Evolutionary conservation across 768 basidiomycete species (phyloP), one percentile per base, ranked within the genome.

Genomic region (Hygrophorus pudorinus): DNA sequence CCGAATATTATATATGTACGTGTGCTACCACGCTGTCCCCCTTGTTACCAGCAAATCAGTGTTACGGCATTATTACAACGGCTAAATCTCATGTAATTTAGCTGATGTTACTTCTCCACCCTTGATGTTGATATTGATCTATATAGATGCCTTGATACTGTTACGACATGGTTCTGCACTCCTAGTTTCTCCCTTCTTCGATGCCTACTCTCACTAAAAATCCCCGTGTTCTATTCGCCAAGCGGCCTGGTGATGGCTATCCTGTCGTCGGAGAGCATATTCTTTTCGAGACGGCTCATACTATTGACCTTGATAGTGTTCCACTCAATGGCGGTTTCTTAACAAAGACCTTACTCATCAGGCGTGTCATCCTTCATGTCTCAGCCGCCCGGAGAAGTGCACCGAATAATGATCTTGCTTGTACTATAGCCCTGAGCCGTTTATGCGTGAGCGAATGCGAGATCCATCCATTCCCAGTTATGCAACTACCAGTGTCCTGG

Each of bases 381-480:
- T 27, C n/a, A 12, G 11, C 20, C 16, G 31, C 13, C 37, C 32
- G 3, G 7, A 24, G 7, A 24, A 7, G 7, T 24, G 7, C 24
- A 24, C 24, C 24, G 24, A 24, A 24, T 24, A 24, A 24, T 24
- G 24, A 3, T 24, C 7, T 24, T 24, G 24, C 24, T 7, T 24
- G n/a, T 32, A 11, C 10, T 17, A 32, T 30, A 56, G 56, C 37
- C 55, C 55, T 9, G 57, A 58, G 38, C 55, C 57, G 1, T 48
- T 46, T 31, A 50, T 55, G 35, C 53, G 61, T 9, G 55, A 54
- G 33, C 48, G 53, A 36, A 66, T 69, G 68, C 48, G 60, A 20
- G 56, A 54, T 36, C 47, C 43, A 1, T 43, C 31, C 1, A 45
- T 54, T 13, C 33, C 35, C 5, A 53, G 48, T 27, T 59, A 56